Base-by-base conservation (phyloP, 1,284 basidiomycete species). In the Bondarzewia mesenterica region DNA sequence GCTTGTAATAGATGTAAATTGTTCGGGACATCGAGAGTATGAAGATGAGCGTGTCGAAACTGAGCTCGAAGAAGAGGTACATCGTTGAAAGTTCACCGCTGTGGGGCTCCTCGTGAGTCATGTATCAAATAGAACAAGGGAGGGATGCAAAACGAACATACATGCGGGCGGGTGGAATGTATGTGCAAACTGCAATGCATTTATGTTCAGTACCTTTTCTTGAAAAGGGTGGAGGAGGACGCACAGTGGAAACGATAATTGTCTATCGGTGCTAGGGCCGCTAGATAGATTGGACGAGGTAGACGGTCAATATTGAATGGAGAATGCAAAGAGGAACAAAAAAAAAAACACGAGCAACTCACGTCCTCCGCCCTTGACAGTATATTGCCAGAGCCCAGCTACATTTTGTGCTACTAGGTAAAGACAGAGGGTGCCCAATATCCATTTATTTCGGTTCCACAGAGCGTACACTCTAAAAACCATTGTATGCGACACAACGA, bases 381-480 rank as follows among this genome's bases (percentile, higher is more conserved):
- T 54, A 18, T 52, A 55, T 38, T 54, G 44, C 54, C 54, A 54
- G 39, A 55, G 22, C 2, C 54, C 54, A 15, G 49, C 50, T 15
- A 44, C 22, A 2, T 46, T 50, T 20, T 55, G 54, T 15, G 41
- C 10, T 26, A 46, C 18, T 14, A 55, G 40, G 12, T 44, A 41
- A 2, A 48, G 12, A n/a, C 40, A 40, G 12, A 55, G 47, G 7
- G 39, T 41, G 36, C 36, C 47, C 8, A 54, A 41, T 6, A 55
- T 37, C 20, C 52, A 7, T 32, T 38, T 48, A 39, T 45, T 55
- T 15, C 54, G 54, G 44, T 55, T 54, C 23, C 52, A 55, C 29
- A 55, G 39, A 23, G 54, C 54, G 20, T 54, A 55, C 16, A 55
- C 50, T 39, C 54, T 55, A n/a, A n/a, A n/a, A n/a, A n/a, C n/a